A percentile compares a stretch with the other conserved stretches of the same genome.
These are phyloP conservation scores for Plantago elongata DNA, from an alignment of 257 asterid species.

Conservation along the genomic window DNA sequence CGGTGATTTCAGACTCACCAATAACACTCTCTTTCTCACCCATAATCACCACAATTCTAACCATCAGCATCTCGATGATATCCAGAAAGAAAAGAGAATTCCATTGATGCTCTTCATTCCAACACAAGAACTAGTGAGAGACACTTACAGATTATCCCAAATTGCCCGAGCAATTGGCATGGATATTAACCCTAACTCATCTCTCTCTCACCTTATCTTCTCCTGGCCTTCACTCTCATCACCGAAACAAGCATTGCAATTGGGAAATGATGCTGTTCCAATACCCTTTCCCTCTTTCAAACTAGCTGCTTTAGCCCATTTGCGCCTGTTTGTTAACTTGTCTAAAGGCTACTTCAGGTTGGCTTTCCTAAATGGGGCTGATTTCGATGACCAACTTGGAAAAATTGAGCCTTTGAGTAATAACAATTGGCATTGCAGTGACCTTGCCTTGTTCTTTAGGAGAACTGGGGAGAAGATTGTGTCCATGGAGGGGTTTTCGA, in stretches of 20 bases:
- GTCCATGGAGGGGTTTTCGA: slow-evolving; percentile 48
- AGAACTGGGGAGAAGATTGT: slow-evolving; percentile 35
- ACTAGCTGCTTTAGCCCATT: slow-evolving; percentile 46
- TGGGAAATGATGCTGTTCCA: slow-evolving; percentile 47
- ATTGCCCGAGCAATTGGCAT: slow-evolving; percentile 52
- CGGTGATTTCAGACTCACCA: slow-evolving; percentile 22
- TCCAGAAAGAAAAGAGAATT: slow-evolving; percentile 15
- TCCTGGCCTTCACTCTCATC: slow-evolving; percentile 43
- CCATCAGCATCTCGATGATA: slow-evolving; percentile 8
- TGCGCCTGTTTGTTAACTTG: slow-evolving; percentile 48
- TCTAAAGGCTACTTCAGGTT: slow-evolving; percentile 56
- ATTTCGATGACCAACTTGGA: slow-evolving; percentile 24
- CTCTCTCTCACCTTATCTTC: slow-evolving; percentile 62
- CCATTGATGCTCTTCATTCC: slow-evolving; percentile 52
- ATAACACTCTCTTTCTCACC: slow-evolving; percentile 29
- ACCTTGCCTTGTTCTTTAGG: slow-evolving; percentile 29
- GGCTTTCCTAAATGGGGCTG: slow-evolving; percentile 35
- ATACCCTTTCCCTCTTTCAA: slow-evolving; percentile 60
- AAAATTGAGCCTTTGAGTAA: slow-evolving; percentile 37
- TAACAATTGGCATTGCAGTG: slow-evolving; percentile 44
- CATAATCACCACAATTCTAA: slow-evolving; percentile 20
- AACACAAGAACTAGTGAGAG: slow-evolving; percentile 46
- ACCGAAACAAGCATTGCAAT: slow-evolving; percentile 24
- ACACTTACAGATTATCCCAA: slow-evolving; percentile 49
- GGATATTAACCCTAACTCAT: slow-evolving; percentile 59